Evolutionary conservation across 2,329 filamentous ascomycete genomes (phyloP), one percentile per base, ranked within the genome.

Genomic region (Lanzia echinophila): DNA sequence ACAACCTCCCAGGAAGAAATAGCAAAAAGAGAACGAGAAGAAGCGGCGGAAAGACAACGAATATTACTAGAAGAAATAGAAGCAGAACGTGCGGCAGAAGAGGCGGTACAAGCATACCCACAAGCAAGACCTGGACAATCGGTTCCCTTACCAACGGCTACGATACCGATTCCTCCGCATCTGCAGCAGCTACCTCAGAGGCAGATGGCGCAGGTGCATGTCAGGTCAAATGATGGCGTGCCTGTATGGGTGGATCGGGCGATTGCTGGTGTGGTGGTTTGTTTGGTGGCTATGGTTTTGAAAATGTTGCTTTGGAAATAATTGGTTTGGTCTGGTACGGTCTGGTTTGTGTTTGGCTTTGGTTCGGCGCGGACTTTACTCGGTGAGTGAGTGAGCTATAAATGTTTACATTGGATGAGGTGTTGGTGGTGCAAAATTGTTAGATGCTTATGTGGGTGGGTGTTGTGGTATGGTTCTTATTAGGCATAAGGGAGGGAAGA

Each of bases 211-310:
- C 59, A 52, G 58, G 48, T 59, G 36, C 65, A 64, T 20, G 57
- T 68, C 42, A 56, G 46, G 7, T 64, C 68, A 55, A 68, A 75
- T 50, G 76, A 79, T 28, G 79, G 74, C 2, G 79, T 88, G 15
- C 80, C 84, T 1, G 72, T 83, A 12, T 95, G 89, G 87, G 76
- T 96, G 17, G 91, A 96, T 69, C 82, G 88, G 58, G 79, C 85
- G 36, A 96, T 96, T 60, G 81, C 85, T 20, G 85, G 82, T 6
- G 71, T 96, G 17, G 74, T 88, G 0, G 76, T 88, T 13, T 75
- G 87, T 24, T 72, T 96, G 19, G 73, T 84, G 3, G 81, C 88
- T 20, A 81, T 95, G 74, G 73, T 96, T 20, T 56, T 81, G 54
- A 84, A 81, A 64, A 72, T 82, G 28, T 38, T 68, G 13, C 54